Base-by-base conservation (phyloP, 2,329 filamentous ascomycete genomes). In the Didymella lethalis region DNA sequence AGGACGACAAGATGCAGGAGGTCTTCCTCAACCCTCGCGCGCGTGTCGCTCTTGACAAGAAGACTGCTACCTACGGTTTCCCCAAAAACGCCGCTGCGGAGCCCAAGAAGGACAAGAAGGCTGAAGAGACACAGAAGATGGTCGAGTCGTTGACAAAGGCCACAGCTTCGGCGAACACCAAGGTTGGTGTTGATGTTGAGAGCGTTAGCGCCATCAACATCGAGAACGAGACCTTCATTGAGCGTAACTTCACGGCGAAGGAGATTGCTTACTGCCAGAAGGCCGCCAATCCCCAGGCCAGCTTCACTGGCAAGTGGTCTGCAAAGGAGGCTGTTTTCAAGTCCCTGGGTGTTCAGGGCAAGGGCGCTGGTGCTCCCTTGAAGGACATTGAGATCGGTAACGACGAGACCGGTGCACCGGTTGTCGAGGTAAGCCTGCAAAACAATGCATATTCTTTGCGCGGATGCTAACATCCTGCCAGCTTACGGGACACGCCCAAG, bases 271-370 rank as follows among this genome's bases (percentile, higher is more conserved):
- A 99, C 82, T 99, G 96, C 83, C 84, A 85, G 64, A 87, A 89
- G 73, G 89, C 92, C 16, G 82, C 92, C 6, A 89, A 86, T 74
- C 91, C 93, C 1, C 92, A 92, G 75, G 91, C 93, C 66, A 96
- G 92, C 50, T 99, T 97, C 79, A 92, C 94, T 5, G 95, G 95
- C 48, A 88, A 93, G 68, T 99, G 95, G 95, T 94, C 90, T 71
- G 95, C 95, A 34, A 99, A 99, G 83, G 95, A 99, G 81, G 95
- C 95, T 28, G 93, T 99, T 0, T 99, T 99, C 85, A 99, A 99
- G 86, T 93, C 92, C 36, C 84, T 99, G 14, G 93, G 93, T 66
- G 93, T 98, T 12, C 81, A 85, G 68, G 90, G 93, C 79, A 89
- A 91, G 80, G 95, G 95, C 62, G 93, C 90, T 10, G 95, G 96